phyloP scores from a whole-genome alignment of 2,329 filamentous ascomycete species.

The Phialophora chinensis region DNA sequence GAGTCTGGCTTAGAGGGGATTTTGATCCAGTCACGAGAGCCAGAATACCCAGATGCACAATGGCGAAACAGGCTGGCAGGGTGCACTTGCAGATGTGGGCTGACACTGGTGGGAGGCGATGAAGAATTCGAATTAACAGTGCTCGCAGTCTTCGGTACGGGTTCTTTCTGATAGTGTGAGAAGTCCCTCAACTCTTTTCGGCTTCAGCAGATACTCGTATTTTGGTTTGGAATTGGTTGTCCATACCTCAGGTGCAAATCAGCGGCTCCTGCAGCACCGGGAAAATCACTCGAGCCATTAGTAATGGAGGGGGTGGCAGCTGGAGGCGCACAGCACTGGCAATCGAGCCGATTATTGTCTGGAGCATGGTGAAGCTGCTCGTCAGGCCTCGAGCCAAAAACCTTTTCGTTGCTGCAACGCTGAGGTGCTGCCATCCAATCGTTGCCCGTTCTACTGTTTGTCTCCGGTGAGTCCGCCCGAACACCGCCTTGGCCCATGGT shows the following conservation, averaged over 20 bases:
- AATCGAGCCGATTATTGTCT: neutral
- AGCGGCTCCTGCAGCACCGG: neutral
- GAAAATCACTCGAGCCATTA: constrained; percentile 6
- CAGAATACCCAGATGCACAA: neutral
- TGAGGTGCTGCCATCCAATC: neutral
- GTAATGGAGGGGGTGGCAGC: constrained; percentile 8
- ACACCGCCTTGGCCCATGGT: constrained; percentile 25
- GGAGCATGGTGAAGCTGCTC: constrained; percentile 7
- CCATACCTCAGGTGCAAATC: neutral
- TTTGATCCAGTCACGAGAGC: constrained; percentile 19
- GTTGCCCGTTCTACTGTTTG: constrained; percentile 8
- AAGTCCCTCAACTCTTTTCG: neutral
- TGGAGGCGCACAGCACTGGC: constrained; percentile 4
- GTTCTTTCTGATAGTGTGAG: neutral
- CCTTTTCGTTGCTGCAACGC: constrained; percentile 1
- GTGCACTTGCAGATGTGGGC: neutral
- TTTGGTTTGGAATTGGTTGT: neutral
- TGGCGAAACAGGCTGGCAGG: constrained; percentile 5
- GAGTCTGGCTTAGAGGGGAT: constrained; percentile 13
- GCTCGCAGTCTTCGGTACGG: neutral
- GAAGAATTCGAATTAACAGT: neutral
- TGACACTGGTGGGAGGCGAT: neutral
- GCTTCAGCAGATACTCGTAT: neutral
- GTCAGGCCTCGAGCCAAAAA: constrained; percentile 16
- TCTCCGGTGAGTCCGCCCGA: constrained; percentile 27